Base-by-base conservation (phyloP, 2,329 filamentous ascomycete species). In the Peltaster fructicola region DNA sequence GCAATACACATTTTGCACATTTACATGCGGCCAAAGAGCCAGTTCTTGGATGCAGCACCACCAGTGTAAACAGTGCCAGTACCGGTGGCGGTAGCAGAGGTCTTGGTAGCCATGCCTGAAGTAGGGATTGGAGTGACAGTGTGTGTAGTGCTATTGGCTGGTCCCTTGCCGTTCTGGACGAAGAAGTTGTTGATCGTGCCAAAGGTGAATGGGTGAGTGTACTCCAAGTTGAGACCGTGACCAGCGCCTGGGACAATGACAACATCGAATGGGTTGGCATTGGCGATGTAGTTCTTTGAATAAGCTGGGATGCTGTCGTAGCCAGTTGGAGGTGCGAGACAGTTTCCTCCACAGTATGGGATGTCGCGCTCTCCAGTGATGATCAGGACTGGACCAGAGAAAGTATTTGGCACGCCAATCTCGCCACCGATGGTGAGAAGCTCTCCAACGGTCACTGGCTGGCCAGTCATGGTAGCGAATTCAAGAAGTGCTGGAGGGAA, bases 291-390 rank as follows among this genome's bases (percentile, higher is more conserved):
- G 20, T 33, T 24, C 24, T 36, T 41, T 0, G 57, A 59, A 12
- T 43, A 41, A 7, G 52, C 57, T 1, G 62, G 57, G 20, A 68
- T 54, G 14, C 51, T 56, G 1, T 45, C 36, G 26, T 48, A 35
- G 8, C 48, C 51, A 0, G 58, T 63, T 5, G 40, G 36, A 11
- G 39, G 29, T 11, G 46, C 51, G 3, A 52, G 39, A 48, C 68
- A 74, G 44, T 73, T 61, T 14, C 67, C 65, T 3, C 68, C 70
- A 30, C 71, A 75, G 44, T 68, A 74, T 5, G 43, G 43, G 7
- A 47, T 26, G 23, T 50, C 46, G 9, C 63, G 59, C 23, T 70
- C 61, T 29, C 69, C 68, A 15, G 66, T 72, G 30, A 74, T 55
- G 24, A 74, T 54, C 22, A 69, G 45, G 0, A 68, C 65, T 0